Percentiles rank a stretch among this genome's conserved stretches.
Conservation (phyloP, 208 protist genomes). For the Angomonas deanei region DNA sequence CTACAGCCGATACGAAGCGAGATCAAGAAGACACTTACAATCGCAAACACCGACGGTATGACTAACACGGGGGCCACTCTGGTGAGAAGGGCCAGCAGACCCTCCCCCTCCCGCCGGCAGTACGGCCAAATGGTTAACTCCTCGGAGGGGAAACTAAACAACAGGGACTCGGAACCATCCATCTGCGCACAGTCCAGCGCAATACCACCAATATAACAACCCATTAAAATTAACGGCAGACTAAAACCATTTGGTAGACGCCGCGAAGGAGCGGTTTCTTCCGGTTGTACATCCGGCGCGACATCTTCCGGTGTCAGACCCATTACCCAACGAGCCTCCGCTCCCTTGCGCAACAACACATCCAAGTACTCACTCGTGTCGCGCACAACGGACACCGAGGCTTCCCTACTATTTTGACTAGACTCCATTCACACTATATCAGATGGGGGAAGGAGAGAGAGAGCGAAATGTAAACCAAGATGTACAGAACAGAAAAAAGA, state of each 20-base stretch:
- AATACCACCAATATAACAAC: neutral
- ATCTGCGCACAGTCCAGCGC: neutral
- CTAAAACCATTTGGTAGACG: no score
- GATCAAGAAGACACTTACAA: slow-evolving; percentile 27
- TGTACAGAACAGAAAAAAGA: no score
- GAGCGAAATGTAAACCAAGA: no score
- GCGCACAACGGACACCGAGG: slow-evolving; percentile 43
- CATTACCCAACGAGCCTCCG: slow-evolving; percentile 57
- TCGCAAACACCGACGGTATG: slow-evolving; percentile 18
- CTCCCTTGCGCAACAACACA: slow-evolving; percentile 35
- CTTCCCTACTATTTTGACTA: neutral
- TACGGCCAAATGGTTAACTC: slow-evolving; percentile 32
- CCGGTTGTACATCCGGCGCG: neutral
- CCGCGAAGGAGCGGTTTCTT: neutral
- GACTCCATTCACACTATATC: no score
- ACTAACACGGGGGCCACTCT: slow-evolving; percentile 27
- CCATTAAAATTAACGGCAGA: neutral
- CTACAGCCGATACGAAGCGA: slow-evolving; percentile 42
- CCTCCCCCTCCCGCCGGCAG: slow-evolving; percentile 28
- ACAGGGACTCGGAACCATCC: neutral
- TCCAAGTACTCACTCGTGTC: slow-evolving; percentile 53
- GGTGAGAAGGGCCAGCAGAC: slow-evolving; percentile 23
- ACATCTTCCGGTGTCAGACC: slow-evolving; percentile 23
- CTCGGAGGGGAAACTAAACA: slow-evolving; percentile 28
- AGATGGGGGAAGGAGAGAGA: no score